Base-by-base conservation (phyloP, 345 rosid genomes). In the Eutrema japonicum region DNA sequence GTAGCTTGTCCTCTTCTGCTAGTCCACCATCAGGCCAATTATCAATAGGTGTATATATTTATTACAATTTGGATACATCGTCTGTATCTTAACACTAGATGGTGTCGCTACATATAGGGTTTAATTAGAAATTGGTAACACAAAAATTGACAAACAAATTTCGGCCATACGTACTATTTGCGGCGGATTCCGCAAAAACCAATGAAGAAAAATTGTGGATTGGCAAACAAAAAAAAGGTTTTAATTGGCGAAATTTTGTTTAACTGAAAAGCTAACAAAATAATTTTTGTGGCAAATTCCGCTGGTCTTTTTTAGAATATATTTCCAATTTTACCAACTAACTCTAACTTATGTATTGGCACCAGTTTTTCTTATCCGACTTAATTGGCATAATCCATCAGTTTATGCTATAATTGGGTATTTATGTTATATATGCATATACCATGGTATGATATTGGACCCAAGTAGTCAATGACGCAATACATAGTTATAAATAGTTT, bases 21-120 rank as follows among this genome's bases (percentile, higher is more conserved):
- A 18, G 11, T 53, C 56, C 70, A 63, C 36, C 53, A 64, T 72
- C 76, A 43, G 52, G 40, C 64, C 63, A 72, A 63, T 72, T 63
- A 53, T 72, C 54, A 37, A 43, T 45, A 54, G 55, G 18, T 45
- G 29, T 72, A 30, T 42, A 54, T 46, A 73, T 64, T 64, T 73
- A 73, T 64, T 64, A 64, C 22, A 64, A 8, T 73, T 70, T 45
- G 38, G 32, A 64, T 18, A 11, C 51, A 41, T 50, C 13, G 52
- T 32, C 16, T 27, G 12, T 68, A 42, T n/a, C 53, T 56, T 42
- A 53, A 30, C 51, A 41, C 72, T 56, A 45, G 14, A 40, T 35
- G 27, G 40, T 67, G 50, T 52, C 60, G 60, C 8, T 51, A 6
- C 9, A 16, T 52, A 10, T 29, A 67, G 41, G 72, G 30, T 41